Evolutionary conservation across 805 yeast species (phyloP), one percentile per base, ranked within the genome.

Genomic region (Wickerhamomyces ciferrii): DNA sequence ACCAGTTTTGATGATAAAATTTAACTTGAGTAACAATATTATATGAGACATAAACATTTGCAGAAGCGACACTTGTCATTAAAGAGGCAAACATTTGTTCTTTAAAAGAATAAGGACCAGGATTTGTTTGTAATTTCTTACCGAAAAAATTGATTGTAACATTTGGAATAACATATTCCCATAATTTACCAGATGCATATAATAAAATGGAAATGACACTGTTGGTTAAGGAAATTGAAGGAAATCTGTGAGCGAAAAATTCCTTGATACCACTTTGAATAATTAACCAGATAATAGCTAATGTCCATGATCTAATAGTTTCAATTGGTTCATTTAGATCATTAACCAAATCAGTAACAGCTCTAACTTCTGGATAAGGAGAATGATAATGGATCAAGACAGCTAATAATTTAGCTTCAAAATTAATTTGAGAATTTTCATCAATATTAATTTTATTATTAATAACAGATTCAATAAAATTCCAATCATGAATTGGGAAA

Each of bases 281-380:
- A 13, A 74, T 65, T 20, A 75, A 63, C 82, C 81, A 79, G 37
- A 69, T 42, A 27, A 68, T 51, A 2, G 69, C 71, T 14, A 71
- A 48, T 24, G 62, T 47, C 49, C 68, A 70, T 13, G 70, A 59
- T 54, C 75, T 60, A 40, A 68, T 72, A 45, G 81, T 75, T 65
- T 76, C 80, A 50, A 73, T 72, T 6, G 78, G 78, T 19, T 72
- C 57, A 4, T 60, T 53, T 2, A 70, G 68, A 55, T 78, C 80
- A 56, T 78, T 82, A 29, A 66, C 50, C 25, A 78, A 71, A 19
- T 78, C 76, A 39, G 79, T 76, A 19, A 82, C 75, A 24, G 86
- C 77, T 61, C 88, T 72, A 20, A 82, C 87, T 61, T 82, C 87
- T 1, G 84, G 79, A 58, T 81, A 82, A 9, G 86, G 85, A 20